Percentiles rank a stretch among this genome's conserved stretches.
Conservation (phyloP, 129 eudicot genomes). For the Saposhnikovia divaricata region DNA sequence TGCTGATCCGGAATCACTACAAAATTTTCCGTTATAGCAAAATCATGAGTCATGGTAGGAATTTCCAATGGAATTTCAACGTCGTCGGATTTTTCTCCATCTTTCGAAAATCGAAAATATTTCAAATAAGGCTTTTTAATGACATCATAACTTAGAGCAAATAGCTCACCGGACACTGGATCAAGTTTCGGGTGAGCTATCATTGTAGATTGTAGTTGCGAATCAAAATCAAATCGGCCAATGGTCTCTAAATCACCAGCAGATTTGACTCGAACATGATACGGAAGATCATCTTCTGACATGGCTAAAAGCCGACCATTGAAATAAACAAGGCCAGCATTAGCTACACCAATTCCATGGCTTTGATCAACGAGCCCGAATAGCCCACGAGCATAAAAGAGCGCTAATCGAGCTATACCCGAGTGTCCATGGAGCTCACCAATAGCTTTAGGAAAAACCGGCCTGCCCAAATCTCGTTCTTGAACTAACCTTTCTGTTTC, state of each 20-base stretch:
- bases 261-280: constrained; percentile 12
- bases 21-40: constrained; percentile 14
- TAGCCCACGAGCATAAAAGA: constrained; percentile 15
- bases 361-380: constrained; percentile 16
- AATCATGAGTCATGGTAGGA: constrained; percentile 19
- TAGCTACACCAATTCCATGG: constrained; percentile 17
- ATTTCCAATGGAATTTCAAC: constrained; percentile 11
- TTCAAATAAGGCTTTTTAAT: constrained; percentile 15
- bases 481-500: constrained; percentile 15
- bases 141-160: constrained; percentile 22
- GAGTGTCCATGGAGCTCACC: constrained; percentile 25
- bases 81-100: constrained; percentile 12
- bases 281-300: constrained; percentile 23
- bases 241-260: constrained; percentile 8
- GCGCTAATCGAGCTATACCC: constrained; percentile 14
- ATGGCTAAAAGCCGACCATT: constrained; percentile 18
- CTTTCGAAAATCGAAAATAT: constrained; percentile 10
- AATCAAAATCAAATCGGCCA: constrained; percentile 14
- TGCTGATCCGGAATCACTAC: constrained; percentile 20
- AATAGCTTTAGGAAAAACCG: constrained; percentile 14
- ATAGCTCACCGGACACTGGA: constrained; percentile 12
- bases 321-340: constrained; percentile 19
- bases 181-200: constrained; percentile 21
- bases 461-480: constrained; percentile 10
- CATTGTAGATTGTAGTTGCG: constrained; percentile 14